Evolutionary conservation across 139 green algal genomes (phyloP), one percentile per base, ranked within the genome.

Genomic region (Limnomonas spitsbergensis): DNA sequence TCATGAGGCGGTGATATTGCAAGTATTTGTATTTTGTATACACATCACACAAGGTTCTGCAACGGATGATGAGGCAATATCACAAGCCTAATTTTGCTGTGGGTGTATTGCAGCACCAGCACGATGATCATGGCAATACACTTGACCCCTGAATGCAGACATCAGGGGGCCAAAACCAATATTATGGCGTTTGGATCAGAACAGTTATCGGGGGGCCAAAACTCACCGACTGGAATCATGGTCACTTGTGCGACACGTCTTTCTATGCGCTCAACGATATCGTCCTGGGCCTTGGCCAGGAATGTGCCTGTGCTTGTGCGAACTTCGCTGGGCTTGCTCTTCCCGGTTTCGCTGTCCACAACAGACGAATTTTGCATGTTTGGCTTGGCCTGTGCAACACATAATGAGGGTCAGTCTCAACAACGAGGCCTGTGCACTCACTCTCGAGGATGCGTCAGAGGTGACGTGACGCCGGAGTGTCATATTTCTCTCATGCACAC

Each of bases 191-290:
- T n/a, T n/a, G n/a, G n/a, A n/a, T n/a, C n/a, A n/a, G n/a, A n/a
- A n/a, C n/a, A n/a, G n/a, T n/a, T n/a, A n/a, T n/a, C n/a, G n/a
- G n/a, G n/a, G n/a, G n/a, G n/a, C n/a, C n/a, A n/a, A n/a, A n/a
- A n/a, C 82, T 82, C 76, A 89, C 85, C 85, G 1, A 83, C 39
- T 0, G 88, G 88, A 54, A 92, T 89, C 85, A 90, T 90, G 1
- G 82, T 88, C 0, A 90, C 89, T 75, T 86, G 75, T 0, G 89
- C 85, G 26, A 92, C 83, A 6, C 89, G 80, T 69, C 86, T 88
- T 70, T 93, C 89, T 32, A 92, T 89, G 35, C 79, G 74, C 1
- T 53, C 29, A 32, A 90, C 75, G 9, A 91, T 53, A 2, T 81
- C 81, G 38, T 93, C 88, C 53, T 87, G 74, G 4, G 68, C 81